phyloP scores from a whole-genome alignment of 2,329 filamentous ascomycete genomes.

The Meredithiella fracta region DNA sequence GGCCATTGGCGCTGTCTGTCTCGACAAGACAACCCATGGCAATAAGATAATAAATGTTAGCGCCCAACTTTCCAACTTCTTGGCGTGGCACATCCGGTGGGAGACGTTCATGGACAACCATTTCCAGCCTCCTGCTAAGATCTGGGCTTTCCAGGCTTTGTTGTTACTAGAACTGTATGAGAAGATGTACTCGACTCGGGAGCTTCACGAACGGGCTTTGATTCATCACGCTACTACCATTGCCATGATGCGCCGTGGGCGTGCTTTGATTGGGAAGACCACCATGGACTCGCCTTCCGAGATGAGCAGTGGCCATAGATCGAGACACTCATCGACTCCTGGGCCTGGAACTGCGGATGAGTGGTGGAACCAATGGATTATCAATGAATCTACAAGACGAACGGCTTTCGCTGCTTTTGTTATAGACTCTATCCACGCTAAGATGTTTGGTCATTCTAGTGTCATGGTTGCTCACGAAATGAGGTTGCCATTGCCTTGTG shows the following conservation, averaged over 20 bases:
- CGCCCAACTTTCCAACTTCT: slow-evolving; percentile 72
- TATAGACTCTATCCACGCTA: slow-evolving; percentile 88
- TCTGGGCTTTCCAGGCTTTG: slow-evolving; percentile 91
- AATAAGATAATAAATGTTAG: slow-evolving; percentile 56
- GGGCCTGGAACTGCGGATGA: slow-evolving; percentile 59
- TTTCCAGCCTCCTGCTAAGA: slow-evolving; percentile 78
- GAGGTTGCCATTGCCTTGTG: slow-evolving; percentile 76
- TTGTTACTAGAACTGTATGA: slow-evolving; percentile 84
- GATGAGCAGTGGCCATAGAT: slow-evolving; percentile 30
- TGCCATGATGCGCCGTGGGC: slow-evolving; percentile 84
- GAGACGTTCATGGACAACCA: slow-evolving; percentile 85
- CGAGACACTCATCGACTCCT: slow-evolving; percentile 44
- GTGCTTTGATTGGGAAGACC: slow-evolving; percentile 75
- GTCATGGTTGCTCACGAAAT: slow-evolving; percentile 97
- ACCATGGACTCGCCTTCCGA: slow-evolving; percentile 69
- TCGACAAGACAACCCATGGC: slow-evolving; percentile 67
- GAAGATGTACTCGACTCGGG: slow-evolving; percentile 91
- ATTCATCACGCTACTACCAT: slow-evolving; percentile 94
- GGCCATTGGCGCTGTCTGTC: slow-evolving; percentile 75
- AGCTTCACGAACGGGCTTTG: slow-evolving; percentile 83
- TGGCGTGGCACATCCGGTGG: slow-evolving; percentile 89
- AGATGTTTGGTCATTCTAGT: slow-evolving; percentile 93
- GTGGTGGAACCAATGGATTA: slow-evolving; percentile 94
- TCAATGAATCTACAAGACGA: slow-evolving; percentile 74
- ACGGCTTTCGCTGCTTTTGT: slow-evolving; percentile 89